Evolutionary conservation across 148 eudicot genomes (phyloP), one percentile per base, ranked within the genome.

Genomic region (Agrostemma githago): DNA sequence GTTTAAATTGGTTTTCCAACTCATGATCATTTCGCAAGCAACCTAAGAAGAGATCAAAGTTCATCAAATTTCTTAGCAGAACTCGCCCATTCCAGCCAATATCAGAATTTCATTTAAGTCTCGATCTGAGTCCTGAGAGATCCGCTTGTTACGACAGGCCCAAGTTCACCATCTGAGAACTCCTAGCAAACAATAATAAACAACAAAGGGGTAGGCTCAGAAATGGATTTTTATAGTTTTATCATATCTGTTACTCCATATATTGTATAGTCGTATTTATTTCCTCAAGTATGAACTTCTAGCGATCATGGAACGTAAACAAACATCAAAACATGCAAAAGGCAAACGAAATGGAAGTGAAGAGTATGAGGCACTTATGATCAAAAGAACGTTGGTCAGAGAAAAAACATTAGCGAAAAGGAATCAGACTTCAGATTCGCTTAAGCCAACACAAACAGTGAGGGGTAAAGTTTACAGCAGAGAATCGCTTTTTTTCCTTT

Each of bases 1-100:
- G 8, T 56, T 10, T 34, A 44, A 62, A 70, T 54, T 21, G 56
- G 21, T 63, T 57, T 39, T 70, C 46, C 26, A 44, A 63, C 76
- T 63, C 66, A 64, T 71, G 68, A 39, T 71, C 72, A 66, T 67
- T 20, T 66, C 48, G 19, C 20, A 8, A 66, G 66, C 15, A 41
- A 40, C n/a, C 46, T 66, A 46, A 39, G 41, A 40, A 41, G 8
- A 62, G 66, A 15, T 26, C 41, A 26, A 62, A 7, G 12, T 62
- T 66, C 48, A 16, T 66, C 20, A n/a, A 7, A 42, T 17, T 19
- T 42, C 54, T 43, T 43, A 42, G 44, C 26, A 67, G 37, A 42
- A 42, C 62, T 20, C 37, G 5, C 2, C 16, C 21, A 15, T 64
- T 53, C 61, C 20, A 8, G 46, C 54, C 39, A 67, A 66, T 60